These are phyloP conservation scores for Austroboletus eburneus DNA, from an alignment of 768 basidiomycete genomes.

Conservation along the genomic window DNA sequence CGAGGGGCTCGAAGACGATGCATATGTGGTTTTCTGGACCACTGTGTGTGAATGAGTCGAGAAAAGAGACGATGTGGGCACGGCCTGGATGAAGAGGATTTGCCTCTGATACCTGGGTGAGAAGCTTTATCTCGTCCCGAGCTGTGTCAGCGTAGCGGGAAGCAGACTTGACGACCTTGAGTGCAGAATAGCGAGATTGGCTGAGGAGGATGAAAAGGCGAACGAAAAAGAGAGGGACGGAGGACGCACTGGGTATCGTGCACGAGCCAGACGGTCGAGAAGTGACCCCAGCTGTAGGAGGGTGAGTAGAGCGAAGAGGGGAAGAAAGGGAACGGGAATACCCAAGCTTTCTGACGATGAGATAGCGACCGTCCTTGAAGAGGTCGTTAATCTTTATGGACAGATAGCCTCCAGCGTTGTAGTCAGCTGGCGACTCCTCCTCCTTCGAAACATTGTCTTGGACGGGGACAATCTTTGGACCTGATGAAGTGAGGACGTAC, in stretches of 20 bases:
- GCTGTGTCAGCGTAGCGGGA: constrained; percentile 95
- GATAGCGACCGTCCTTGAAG: constrained; percentile 83
- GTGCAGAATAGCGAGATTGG: constrained; percentile 72
- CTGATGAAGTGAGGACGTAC: constrained; percentile 64
- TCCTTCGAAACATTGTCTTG: constrained; percentile 64
- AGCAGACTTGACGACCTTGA: constrained; percentile 95
- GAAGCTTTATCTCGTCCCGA: constrained; percentile 91
- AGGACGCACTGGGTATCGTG: constrained; percentile 66
- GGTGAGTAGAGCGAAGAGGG: constrained; percentile 5
- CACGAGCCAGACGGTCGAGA: constrained; percentile 92
- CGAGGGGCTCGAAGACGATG: constrained; percentile 86
- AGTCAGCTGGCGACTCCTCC: constrained; percentile 81
- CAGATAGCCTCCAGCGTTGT: constrained; percentile 79
- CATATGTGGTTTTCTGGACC: constrained; percentile 81
- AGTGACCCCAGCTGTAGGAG: constrained; percentile 80
- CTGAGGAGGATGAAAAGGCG: constrained; percentile 37
- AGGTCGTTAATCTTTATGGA: constrained; percentile 76
- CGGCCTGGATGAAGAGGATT: constrained; percentile 78
- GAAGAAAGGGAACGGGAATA: constrained; percentile 28
- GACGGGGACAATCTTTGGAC: constrained; percentile 69
- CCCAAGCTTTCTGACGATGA: constrained; percentile 88
- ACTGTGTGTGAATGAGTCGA: constrained; percentile 83
- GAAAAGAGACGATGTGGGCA: constrained; percentile 78
- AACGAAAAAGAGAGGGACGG: constrained; percentile 4
- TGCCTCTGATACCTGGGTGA: constrained; percentile 67